phyloP scores from a whole-genome alignment of 1,139 yeast genomes.

The Groenewaldozyma sp. region DNA sequence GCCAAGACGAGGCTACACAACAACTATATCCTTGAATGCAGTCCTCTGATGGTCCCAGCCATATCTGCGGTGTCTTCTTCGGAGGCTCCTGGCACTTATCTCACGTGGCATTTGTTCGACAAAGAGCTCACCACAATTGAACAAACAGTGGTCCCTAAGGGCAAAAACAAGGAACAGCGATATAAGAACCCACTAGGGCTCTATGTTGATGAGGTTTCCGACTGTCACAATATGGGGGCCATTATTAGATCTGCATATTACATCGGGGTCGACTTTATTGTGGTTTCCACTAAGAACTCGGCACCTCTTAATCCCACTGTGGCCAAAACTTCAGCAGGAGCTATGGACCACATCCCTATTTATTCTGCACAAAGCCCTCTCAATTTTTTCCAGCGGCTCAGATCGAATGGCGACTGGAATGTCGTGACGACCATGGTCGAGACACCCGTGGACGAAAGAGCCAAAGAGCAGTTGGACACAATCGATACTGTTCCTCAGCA shows the following conservation, averaged over 20 bases:
- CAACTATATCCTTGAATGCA: constrained; percentile 65
- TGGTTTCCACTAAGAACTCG: constrained; percentile 60
- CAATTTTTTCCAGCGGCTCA: constrained; percentile 49
- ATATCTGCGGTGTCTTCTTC: constrained; percentile 19
- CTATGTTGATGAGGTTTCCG: constrained; percentile 73
- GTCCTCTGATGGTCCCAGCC: constrained; percentile 43
- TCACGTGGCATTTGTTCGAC: background rate
- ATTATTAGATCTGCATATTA: constrained; percentile 73
- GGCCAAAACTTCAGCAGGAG: constrained; percentile 81
- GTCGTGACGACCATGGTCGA: constrained; percentile 54
- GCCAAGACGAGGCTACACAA: constrained; percentile 73
- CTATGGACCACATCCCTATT: constrained; percentile 63
- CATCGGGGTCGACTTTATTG: constrained; percentile 75
- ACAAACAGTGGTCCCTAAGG: constrained; percentile 11
- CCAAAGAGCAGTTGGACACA: constrained; percentile 5
- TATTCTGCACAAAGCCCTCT: constrained; percentile 51
- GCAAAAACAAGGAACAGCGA: constrained; percentile 16
- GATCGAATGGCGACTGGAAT: constrained; percentile 52
- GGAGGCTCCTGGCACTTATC: constrained; percentile 29
- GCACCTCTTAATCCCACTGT: constrained; percentile 73
- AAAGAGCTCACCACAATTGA: constrained; percentile 3
- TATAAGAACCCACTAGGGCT: constrained; percentile 53
- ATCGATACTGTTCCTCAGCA: constrained; percentile 18
- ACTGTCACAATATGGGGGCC: constrained; percentile 88
- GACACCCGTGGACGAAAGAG: background rate